Percentiles rank a stretch among this genome's conserved stretches.
phyloP scores from a whole-genome alignment of 2,329 filamentous ascomycete genomes.

The Alternaria solani region DNA sequence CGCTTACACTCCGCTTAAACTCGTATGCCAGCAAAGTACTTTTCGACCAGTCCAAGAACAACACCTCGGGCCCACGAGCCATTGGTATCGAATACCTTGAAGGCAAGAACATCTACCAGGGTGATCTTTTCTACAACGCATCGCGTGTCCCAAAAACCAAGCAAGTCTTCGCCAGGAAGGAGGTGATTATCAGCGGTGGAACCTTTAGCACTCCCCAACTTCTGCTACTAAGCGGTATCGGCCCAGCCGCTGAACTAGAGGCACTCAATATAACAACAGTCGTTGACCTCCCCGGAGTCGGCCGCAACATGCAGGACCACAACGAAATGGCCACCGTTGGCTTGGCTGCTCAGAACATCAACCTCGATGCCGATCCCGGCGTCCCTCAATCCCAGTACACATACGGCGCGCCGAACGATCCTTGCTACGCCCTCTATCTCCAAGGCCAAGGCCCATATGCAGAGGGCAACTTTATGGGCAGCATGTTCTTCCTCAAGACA shows the following conservation, averaged over 20 bases:
- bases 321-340: neutral
- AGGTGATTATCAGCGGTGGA: constrained; percentile 51
- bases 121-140: constrained; percentile 47
- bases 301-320: neutral
- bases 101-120: constrained; percentile 50
- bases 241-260: constrained; percentile 61
- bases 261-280: constrained; percentile 61
- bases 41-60: constrained; percentile 30
- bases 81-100: constrained; percentile 50
- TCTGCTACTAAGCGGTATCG: constrained; percentile 69
- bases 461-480: neutral
- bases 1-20: constrained; percentile 62
- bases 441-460: neutral
- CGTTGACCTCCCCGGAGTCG: constrained; percentile 31
- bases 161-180: constrained; percentile 25
- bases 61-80: constrained; percentile 51
- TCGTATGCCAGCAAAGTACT: neutral
- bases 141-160: constrained; percentile 38
- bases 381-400: neutral
- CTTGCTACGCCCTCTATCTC: neutral
- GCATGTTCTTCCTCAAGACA: neutral
- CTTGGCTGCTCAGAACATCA: neutral
- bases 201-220: constrained; percentile 70
- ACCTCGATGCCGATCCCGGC: neutral
- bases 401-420: neutral